A percentile compares a stretch with the other conserved stretches of the same genome.
Evolutionary conservation across 2,329 filamentous ascomycete species (phyloP).

Genomic region (Parastagonospora avenae): DNA sequence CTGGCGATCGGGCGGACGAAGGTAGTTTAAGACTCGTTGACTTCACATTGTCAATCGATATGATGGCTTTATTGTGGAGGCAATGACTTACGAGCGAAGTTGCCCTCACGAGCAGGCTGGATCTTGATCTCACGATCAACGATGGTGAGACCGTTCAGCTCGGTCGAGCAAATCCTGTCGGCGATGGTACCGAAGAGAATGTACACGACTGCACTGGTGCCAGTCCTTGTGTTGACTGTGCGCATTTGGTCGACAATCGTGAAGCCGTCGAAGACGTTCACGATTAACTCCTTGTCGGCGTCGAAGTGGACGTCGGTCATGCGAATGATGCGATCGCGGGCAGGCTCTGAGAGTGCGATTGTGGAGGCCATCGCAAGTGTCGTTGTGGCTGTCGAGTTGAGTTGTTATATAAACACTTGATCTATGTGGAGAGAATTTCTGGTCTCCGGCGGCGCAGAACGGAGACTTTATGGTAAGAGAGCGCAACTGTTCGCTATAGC

Average conservation of each 20-base stretch:
- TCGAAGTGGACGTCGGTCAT: constrained; percentile 3
- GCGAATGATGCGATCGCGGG: constrained; percentile 1
- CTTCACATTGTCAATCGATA: neutral
- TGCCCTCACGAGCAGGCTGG: neutral
- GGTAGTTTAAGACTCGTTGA: neutral
- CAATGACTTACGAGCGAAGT: neutral
- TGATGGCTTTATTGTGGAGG: neutral
- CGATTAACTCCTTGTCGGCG: neutral
- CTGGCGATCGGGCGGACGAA: neutral
- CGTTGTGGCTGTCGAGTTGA: too few species aligned
- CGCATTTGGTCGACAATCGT: neutral
- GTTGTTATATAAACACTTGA: too few species aligned
- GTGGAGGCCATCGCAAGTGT: neutral
- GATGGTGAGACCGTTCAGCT: neutral
- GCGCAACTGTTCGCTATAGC: too few species aligned
- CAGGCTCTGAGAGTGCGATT: neutral
- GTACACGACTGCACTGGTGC: neutral
- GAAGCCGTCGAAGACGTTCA: neutral
- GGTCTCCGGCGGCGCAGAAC: too few species aligned
- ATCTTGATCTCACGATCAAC: neutral
- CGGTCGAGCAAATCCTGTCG: neutral
- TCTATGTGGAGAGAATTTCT: too few species aligned
- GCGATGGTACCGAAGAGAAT: neutral
- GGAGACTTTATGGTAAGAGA: too few species aligned
- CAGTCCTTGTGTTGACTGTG: neutral